Base-by-base conservation (phyloP, 2,329 filamentous ascomycete genomes). In the Ceratocystis destructans region DNA sequence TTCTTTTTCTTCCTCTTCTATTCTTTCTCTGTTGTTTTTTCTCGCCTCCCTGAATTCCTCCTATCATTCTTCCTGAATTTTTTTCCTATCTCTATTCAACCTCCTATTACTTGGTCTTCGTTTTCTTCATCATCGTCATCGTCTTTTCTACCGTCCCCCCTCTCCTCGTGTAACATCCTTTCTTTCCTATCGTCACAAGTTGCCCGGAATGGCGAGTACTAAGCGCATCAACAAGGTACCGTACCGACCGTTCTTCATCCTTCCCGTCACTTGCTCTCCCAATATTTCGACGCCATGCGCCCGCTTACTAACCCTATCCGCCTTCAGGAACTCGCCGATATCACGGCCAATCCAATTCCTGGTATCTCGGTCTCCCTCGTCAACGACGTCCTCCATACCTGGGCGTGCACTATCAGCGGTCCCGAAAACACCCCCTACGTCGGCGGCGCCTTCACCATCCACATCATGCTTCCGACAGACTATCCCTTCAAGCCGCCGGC, bases 401-500 rank as follows among this genome's bases (percentile, higher is more conserved):
- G 82, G 82, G 76, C 79, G 73, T 73, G 82, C 69, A 75, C 73
- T 17, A 75, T 84, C 67, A 50, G 71, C 1, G 80, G 80, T 1
- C 81, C 82, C 0, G 62, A 76, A 2, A 68, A 70, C 45, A 78
- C 79, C 2, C 71, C 76, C 70, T 85, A 83, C 77, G 72, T 75
- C 79, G 86, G 85, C 71, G 91, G 91, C 72, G 79, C 78, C 70
- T 96, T 90, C 82, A 83, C 83, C 70, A 77, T 96, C 69, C 87
- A 89, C 72, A 99, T 99, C 76, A 90, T 96, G 80, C 97, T 99
- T 83, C 94, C 94, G 72, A 99, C 94, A 83, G 94, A 99, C 83
- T 99, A 99, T 80, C 94, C 94, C 55, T 99, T 99, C 85, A 99
- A 99, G 88, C 94, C 94, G 70, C 94, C 94, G 72, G 97, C 97